Evolutionary conservation across 2,329 filamentous ascomycete species (phyloP).

Genomic region (Dendryphion nanum): DNA sequence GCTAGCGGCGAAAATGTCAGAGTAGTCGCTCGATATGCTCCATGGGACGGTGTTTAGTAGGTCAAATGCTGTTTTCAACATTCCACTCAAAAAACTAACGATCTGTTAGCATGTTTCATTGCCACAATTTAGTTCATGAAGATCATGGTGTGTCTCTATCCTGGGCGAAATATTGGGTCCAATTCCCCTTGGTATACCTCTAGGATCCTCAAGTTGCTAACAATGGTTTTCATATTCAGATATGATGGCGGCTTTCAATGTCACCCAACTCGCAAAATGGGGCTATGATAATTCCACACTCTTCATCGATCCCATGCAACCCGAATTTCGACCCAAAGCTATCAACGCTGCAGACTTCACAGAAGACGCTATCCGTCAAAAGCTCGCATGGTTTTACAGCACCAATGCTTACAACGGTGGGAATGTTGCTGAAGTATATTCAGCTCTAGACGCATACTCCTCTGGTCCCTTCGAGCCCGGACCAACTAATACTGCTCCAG

Average conservation of each 20-base stretch:
- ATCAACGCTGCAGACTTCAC: constrained; percentile 24
- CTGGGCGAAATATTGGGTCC: too few relatives aligned
- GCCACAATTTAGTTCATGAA: constrained; percentile 48
- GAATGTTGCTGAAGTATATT: constrained; percentile 8
- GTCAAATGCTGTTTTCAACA: constrained; percentile 1
- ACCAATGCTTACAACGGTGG: constrained; percentile 28
- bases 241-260: constrained; percentile 47
- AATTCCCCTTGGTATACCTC: background rate
- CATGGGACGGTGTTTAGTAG: constrained; percentile 48
- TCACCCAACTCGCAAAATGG: constrained; percentile 36
- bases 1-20: constrained; percentile 44
- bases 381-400: constrained; percentile 30
- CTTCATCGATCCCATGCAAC: constrained; percentile 33
- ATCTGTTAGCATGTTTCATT: constrained; percentile 40
- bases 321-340: constrained; percentile 24
- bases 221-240: constrained; percentile 10
- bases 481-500: too few relatives aligned
- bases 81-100: background rate
- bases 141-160: constrained; percentile 32
- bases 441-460: constrained; percentile 6
- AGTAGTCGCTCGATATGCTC: constrained; percentile 30
- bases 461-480: too few relatives aligned
- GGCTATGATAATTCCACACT: constrained; percentile 31
- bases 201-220: background rate
- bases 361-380: constrained; percentile 21